Evolutionary conservation across 2,329 filamentous ascomycete genomes (phyloP).

Genomic region (Pyricularia sp.): DNA sequence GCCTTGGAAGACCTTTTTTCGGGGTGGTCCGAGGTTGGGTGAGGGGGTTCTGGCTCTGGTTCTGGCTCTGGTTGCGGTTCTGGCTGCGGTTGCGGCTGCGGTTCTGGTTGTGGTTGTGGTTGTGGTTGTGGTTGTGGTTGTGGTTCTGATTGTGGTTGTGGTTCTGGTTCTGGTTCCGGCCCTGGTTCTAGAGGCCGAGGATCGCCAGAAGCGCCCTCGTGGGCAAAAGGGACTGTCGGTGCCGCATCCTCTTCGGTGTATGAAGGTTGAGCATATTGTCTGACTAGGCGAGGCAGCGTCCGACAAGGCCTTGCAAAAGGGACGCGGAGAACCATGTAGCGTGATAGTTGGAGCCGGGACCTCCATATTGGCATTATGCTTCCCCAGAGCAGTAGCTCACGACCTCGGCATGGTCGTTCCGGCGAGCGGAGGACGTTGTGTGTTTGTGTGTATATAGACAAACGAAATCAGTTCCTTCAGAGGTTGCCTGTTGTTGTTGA

Average conservation of each 20-base stretch:
- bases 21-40: too few relatives aligned
- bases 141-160: too few relatives aligned
- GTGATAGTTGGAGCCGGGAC: conserved; percentile 23
- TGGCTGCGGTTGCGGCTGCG: too few relatives aligned
- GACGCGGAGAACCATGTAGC: conserved; percentile 17
- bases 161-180: too few relatives aligned
- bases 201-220: neutral
- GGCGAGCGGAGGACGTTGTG: neutral
- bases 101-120: neutral
- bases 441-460: neutral
- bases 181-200: neutral
- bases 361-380: conserved; percentile 33
- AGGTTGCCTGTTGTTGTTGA: neutral
- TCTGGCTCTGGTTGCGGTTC: too few relatives aligned
- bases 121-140: too few relatives aligned
- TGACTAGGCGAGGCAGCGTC: neutral
- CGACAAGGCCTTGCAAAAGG: conserved; percentile 12
- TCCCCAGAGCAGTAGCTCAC: conserved; percentile 37
- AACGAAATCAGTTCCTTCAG: neutral
- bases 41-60: neutral
- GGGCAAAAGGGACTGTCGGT: neutral
- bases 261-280: neutral
- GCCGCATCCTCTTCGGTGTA: neutral
- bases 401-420: conserved; percentile 17
- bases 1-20: neutral